Base-by-base conservation (phyloP, 768 basidiomycete species). In the Dioszegia aurantiaca region DNA sequence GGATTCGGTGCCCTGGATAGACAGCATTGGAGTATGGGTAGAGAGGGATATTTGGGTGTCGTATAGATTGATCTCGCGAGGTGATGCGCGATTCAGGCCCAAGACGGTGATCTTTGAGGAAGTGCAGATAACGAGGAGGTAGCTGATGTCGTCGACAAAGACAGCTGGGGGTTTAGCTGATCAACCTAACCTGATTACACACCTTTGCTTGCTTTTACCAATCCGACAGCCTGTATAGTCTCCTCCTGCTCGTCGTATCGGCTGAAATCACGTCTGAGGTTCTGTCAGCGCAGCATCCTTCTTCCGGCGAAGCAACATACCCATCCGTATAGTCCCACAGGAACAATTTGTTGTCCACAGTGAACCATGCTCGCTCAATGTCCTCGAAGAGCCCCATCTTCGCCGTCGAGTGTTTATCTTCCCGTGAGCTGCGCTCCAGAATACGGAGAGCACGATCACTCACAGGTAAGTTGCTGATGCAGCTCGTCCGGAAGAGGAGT, bases 311-410 rank as follows among this genome's bases (percentile, higher is more conserved):
- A 51, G 12, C 53, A 39, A 80, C 87, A 56, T 65, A 94, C 93
- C 91, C 90, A 65, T 94, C 89, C 33, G 86, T 79, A 74, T 95
- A 99, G 77, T 99, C 91, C 95, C 95, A 98, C 23, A 99, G 80
- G 69, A 95, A 89, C 31, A 99, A 80, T 67, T 90, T 89, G 76
- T 92, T 86, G 78, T 97, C 91, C 58, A 94, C 87, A 10, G 90
- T 87, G 63, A 97, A 87, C 91, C 92, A 99, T 0, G 88, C 92
- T 44, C 91, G 84, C 66, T 94, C 90, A 61, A 98, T 89, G 67
- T 93, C 89, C 24, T 91, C 86, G 73, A 98, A 83, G 53, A 99
- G 78, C 10, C 93, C 93, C 87, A 95, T 79, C 36, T 70, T 70
- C 3, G 71, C 71, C 6, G 60, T 65, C n/a, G 61, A 56, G 23